These are phyloP conservation scores for Cladochytrium replicatum DNA, from an alignment of 192 early-diverging fungal species.

Conservation along the genomic window DNA sequence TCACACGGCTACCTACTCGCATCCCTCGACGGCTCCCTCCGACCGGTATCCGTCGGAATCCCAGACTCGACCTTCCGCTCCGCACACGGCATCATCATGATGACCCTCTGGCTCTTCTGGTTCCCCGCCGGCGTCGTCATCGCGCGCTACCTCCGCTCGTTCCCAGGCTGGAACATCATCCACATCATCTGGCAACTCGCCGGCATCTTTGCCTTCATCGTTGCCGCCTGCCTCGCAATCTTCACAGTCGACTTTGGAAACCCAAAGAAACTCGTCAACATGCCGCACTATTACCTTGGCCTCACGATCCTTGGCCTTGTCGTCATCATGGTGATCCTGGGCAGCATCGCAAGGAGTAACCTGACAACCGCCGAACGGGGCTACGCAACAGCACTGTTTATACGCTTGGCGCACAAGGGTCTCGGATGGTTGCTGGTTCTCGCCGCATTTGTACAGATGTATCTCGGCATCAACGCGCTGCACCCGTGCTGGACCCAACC, in stretches of 20 bases:
- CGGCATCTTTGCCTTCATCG: constrained; percentile 10
- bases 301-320: constrained; percentile 17
- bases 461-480: constrained; percentile 24
- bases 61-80: constrained; percentile 2
- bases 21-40: too few species aligned
- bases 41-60: constrained; percentile 1
- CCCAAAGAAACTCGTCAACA: too few species aligned
- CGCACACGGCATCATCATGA: constrained; percentile 29
- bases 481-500: constrained; percentile 25
- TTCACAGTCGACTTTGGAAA: too few species aligned
- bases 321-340: constrained; percentile 20
- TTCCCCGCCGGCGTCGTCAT: constrained; percentile 23
- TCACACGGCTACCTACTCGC: too few species aligned
- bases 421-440: constrained; percentile 17
- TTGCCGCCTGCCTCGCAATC: constrained; percentile 16
- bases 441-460: constrained; percentile 17
- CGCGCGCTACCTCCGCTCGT: constrained; percentile 26
- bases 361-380: constrained; percentile 12
- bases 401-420: constrained; percentile 20
- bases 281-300: constrained; percentile 26
- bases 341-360: constrained; percentile 17
- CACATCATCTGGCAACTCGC: constrained; percentile 18
- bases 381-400: constrained; percentile 12
- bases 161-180: constrained; percentile 19
- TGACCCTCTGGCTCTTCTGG: constrained; percentile 23